phyloP scores from a whole-genome alignment of 768 basidiomycete species.

The Udeniomyces megalosporus region DNA sequence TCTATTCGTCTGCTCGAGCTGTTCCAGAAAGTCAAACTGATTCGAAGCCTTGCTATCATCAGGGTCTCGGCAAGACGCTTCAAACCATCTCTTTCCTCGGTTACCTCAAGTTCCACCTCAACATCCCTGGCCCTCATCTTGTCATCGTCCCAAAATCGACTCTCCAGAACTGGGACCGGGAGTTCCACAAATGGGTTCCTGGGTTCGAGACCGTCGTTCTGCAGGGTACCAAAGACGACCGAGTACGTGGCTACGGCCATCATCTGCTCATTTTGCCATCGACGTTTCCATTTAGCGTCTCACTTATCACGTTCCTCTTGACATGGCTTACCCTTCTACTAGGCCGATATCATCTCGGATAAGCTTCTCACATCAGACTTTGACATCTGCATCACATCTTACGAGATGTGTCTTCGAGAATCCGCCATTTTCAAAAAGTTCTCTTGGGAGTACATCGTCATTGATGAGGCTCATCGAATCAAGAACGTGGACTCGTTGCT shows the following conservation, averaged over 20 bases:
- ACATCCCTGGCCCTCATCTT: slow-evolving; percentile 67
- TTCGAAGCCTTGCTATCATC: not conserved
- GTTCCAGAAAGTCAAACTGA: not conserved
- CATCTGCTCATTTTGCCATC: not conserved
- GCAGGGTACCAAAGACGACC: slow-evolving; percentile 78
- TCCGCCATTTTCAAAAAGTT: slow-evolving; percentile 84
- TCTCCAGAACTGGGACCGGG: slow-evolving; percentile 88
- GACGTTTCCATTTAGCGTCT: no score
- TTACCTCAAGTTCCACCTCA: slow-evolving; percentile 73
- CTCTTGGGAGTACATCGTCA: slow-evolving; percentile 91
- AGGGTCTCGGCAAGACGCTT: slow-evolving; percentile 95
- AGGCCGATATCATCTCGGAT: slow-evolving; percentile 56
- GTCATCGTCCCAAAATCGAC: slow-evolving; percentile 98
- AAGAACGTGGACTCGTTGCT: slow-evolving; percentile 96
- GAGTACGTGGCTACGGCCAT: slow-evolving; percentile 32
- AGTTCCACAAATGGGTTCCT: slow-evolving; percentile 80
- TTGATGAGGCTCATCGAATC: slow-evolving; percentile 98
- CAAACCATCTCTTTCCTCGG: slow-evolving; percentile 96
- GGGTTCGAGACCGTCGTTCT: slow-evolving; percentile 67
- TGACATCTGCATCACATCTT: slow-evolving; percentile 86
- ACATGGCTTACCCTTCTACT: not conserved
- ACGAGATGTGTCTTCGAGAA: slow-evolving; percentile 93
- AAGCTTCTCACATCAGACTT: slow-evolving; percentile 74
- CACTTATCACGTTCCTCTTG: no score
- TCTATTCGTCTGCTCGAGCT: no score